These are phyloP conservation scores for Vitis rotundifolia DNA, from an alignment of 164 flowering plant species.

Conservation along the genomic window DNA sequence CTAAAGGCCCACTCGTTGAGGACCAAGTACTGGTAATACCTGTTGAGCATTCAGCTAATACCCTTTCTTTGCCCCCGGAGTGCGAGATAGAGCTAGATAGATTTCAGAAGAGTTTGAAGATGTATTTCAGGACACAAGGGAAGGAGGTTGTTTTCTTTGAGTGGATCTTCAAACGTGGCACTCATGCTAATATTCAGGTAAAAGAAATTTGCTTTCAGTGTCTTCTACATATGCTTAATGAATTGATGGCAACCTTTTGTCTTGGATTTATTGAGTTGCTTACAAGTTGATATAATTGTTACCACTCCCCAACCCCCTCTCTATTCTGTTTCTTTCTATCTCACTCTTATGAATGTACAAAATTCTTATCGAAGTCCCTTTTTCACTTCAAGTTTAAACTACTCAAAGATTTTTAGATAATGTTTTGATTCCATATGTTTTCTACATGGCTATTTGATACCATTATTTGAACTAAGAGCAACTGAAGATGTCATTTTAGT, in stretches of 20 bases:
- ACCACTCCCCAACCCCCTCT: too few relatives aligned
- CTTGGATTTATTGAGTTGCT: too few relatives aligned
- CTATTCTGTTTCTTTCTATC: too few relatives aligned
- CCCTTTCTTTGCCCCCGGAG: slow-evolving; percentile 52
- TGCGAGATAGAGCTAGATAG: slow-evolving; percentile 58
- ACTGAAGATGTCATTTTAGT: too few relatives aligned
- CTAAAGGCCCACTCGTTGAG: slow-evolving; percentile 85
- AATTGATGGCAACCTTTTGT: neutral
- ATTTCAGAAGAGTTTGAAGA: slow-evolving; percentile 57
- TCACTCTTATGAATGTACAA: neutral
- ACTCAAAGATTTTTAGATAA: too few relatives aligned
- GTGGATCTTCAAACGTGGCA: slow-evolving; percentile 60
- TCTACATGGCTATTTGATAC: too few relatives aligned
- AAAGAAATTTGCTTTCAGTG: slow-evolving; percentile 5
- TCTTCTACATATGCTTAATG: neutral
- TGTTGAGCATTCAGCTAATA: slow-evolving; percentile 73
- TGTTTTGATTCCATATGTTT: too few relatives aligned
- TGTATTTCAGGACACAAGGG: slow-evolving; percentile 60
- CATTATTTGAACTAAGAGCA: too few relatives aligned
- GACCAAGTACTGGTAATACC: slow-evolving; percentile 86
- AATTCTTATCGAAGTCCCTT: neutral
- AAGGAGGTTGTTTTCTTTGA: slow-evolving; percentile 85
- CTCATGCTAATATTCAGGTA: slow-evolving; percentile 99
- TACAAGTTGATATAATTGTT: too few relatives aligned
- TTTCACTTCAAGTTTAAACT: too few relatives aligned